These are phyloP conservation scores for Triangularia verruculosa DNA, from an alignment of 2,329 filamentous ascomycete genomes.

Conservation along the genomic window DNA sequence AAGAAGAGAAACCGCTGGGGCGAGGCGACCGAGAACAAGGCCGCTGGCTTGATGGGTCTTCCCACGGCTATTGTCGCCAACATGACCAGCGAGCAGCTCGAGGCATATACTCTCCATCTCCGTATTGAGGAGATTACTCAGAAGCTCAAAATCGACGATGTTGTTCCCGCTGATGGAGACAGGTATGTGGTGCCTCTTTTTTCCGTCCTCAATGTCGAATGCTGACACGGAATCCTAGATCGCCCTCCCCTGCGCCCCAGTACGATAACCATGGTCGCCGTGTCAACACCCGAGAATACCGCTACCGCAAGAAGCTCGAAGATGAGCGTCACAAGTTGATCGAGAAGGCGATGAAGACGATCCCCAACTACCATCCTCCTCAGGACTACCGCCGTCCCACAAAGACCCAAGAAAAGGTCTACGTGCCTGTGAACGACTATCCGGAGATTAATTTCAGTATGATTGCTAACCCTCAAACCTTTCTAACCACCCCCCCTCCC, in stretches of 20 bases:
- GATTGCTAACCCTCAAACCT: constrained; percentile 98
- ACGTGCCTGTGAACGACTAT: constrained; percentile 99
- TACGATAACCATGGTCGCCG: constrained; percentile 99
- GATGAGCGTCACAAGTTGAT: constrained; percentile 98
- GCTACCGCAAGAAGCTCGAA: constrained; percentile 95
- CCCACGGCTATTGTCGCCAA: constrained; percentile 94
- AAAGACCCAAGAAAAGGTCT: constrained; percentile 99
- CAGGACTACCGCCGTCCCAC: constrained; percentile 98
- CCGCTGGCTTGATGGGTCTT: constrained; percentile 93
- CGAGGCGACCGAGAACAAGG: constrained; percentile 96
- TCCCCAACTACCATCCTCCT: constrained; percentile 98
- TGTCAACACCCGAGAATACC: constrained; percentile 98
- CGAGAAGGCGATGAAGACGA: constrained; percentile 99
- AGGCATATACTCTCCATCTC: constrained; percentile 93
- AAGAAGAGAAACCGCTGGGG: constrained; percentile 99
- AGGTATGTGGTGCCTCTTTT: constrained; percentile 58
- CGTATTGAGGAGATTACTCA: constrained; percentile 99
- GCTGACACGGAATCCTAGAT: constrained; percentile 53
- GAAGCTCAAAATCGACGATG: constrained; percentile 98
- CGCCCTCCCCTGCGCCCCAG: constrained; percentile 90
- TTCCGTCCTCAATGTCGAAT: background rate
- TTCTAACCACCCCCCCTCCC: constrained; percentile 58
- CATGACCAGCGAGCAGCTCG: constrained; percentile 98
- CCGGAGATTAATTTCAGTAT: constrained; percentile 99
- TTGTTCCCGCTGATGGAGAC: constrained; percentile 93